Evolutionary conservation across 1,284 basidiomycete species (phyloP).

Genomic region (Leccinum pachyderme): DNA sequence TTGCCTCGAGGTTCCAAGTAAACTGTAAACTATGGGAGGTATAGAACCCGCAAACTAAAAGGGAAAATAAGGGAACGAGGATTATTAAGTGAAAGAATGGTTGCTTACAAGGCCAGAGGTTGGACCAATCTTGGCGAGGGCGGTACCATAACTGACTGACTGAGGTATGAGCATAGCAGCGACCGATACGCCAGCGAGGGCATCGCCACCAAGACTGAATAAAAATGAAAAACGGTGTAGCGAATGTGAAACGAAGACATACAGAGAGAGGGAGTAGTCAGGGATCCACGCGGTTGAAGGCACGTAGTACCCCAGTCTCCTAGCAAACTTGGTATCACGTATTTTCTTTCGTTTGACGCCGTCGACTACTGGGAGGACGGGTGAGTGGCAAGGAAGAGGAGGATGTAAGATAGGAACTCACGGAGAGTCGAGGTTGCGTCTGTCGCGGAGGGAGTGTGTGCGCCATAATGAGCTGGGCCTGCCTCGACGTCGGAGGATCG

Average conservation of each 20-base stretch:
- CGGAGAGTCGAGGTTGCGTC: slow-evolving; percentile 23
- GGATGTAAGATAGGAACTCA: slow-evolving; percentile 4
- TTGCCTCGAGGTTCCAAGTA: slow-evolving; percentile 83
- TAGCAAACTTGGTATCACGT: slow-evolving; percentile 30
- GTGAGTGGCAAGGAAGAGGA: not conserved
- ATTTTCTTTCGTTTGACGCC: slow-evolving; percentile 18
- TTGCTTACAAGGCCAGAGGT: slow-evolving; percentile 77
- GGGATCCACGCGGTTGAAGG: slow-evolving; percentile 82
- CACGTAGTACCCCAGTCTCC: slow-evolving; percentile 59
- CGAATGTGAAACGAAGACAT: slow-evolving; percentile 31
- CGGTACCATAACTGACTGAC: slow-evolving; percentile 88
- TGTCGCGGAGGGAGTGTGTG: slow-evolving; percentile 7
- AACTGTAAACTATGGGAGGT: slow-evolving; percentile 78
- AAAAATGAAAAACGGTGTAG: slow-evolving; percentile 10
- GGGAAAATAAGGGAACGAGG: slow-evolving; percentile 3
- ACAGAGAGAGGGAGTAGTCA: slow-evolving; percentile 73
- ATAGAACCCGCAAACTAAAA: slow-evolving; percentile 74
- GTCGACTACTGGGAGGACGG: slow-evolving; percentile 9
- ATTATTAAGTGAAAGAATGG: slow-evolving; percentile 7
- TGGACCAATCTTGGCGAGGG: slow-evolving; percentile 79
- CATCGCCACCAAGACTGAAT: slow-evolving; percentile 72
- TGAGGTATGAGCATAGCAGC: slow-evolving; percentile 91
- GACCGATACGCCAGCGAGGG: slow-evolving; percentile 83
- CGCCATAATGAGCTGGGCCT: slow-evolving; percentile 21
- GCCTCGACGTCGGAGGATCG: slow-evolving; percentile 27